Conservation (phyloP, 441 rosid species). For the Adansonia rubrostipa region DNA sequence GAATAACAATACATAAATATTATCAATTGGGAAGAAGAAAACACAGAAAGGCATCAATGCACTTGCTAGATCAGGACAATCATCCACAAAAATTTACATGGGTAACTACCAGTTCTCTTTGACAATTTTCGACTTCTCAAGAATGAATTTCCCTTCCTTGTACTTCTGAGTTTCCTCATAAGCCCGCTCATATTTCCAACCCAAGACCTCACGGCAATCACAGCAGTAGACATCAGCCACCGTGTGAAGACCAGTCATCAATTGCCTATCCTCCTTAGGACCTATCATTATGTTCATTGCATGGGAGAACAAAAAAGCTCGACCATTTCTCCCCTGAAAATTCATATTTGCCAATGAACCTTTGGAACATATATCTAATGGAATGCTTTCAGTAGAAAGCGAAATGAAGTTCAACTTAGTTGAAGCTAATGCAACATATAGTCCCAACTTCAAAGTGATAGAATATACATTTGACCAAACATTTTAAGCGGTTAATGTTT, state of each 20-base stretch:
- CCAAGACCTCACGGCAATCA: conserved; percentile 64
- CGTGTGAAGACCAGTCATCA: conserved; percentile 70
- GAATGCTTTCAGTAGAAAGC: conserved; percentile 10
- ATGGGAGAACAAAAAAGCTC: conserved; percentile 70
- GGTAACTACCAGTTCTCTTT: conserved; percentile 55
- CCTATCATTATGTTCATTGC: conserved; percentile 60
- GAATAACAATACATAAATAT: conserved; percentile 21
- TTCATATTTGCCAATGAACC: conserved; percentile 9
- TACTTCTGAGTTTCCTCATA: conserved; percentile 69
- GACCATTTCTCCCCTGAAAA: conserved; percentile 67
- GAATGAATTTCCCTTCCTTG: conserved; percentile 77
- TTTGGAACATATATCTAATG: not conserved
- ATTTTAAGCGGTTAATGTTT: not conserved
- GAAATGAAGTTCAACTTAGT: not conserved
- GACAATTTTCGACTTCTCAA: conserved; percentile 66
- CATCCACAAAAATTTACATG: conserved; percentile 21
- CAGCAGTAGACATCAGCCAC: conserved; percentile 64
- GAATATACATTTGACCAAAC: not conserved
- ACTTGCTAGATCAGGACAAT: conserved; percentile 24
- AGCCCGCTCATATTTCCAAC: conserved; percentile 78
- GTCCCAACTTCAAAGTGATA: not conserved
- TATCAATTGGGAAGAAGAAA: conserved; percentile 32
- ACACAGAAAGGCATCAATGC: conserved; percentile 22
- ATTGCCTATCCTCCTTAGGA: conserved; percentile 64
- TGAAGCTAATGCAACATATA: not conserved